Evolutionary conservation across 306 rosid species (phyloP), one percentile per base, ranked within the genome.

Genomic region (Acacia acuminata): DNA sequence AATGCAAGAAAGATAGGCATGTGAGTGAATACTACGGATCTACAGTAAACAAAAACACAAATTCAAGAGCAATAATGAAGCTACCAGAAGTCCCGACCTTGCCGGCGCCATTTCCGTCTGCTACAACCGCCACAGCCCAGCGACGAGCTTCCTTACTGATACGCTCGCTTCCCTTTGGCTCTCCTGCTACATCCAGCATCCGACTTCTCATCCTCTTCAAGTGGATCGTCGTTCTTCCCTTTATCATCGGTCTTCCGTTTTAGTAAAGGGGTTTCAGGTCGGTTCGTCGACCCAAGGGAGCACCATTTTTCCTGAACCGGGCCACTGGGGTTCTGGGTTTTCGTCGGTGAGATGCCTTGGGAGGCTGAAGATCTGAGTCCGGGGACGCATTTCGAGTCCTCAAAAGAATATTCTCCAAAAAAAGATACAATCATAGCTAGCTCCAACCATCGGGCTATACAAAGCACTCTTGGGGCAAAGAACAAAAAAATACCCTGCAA

Each of bases 91-190:
- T 71, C 64, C 36, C 64, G 85, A 73, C 85, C 81, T 88, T 27
- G 84, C 84, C 58, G 73, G 65, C 3, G 55, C 78, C 16, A 68
- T 82, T 73, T 89, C 93, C 86, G 97, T 97, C 27, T 81, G 68
- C 89, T 92, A 98, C 40, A 92, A 42, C 90, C 98, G 84, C 99
- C 99, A 95, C 1, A 95, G 77, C 5, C 88, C 95, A 1, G 98
- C 98, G 15, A 94, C 98, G 75, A 95, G 92, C 88, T 95, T 95
- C 87, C 99, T 90, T 17, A 91, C 93, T 27, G 99, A 95, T 51
- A 95, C 82, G 34, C 61, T 20, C 22, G n/a, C 86, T 12, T 87
- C 93, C 65, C 86, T 72, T 79, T 81, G 2, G 67, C 16, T 45
- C 84, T 87, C 83, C 91, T 77, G 3, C 90, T 79, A 1, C 77